These are phyloP conservation scores for Fusarium pilosicola DNA, from an alignment of 2,329 filamentous ascomycete species.

Conservation along the genomic window DNA sequence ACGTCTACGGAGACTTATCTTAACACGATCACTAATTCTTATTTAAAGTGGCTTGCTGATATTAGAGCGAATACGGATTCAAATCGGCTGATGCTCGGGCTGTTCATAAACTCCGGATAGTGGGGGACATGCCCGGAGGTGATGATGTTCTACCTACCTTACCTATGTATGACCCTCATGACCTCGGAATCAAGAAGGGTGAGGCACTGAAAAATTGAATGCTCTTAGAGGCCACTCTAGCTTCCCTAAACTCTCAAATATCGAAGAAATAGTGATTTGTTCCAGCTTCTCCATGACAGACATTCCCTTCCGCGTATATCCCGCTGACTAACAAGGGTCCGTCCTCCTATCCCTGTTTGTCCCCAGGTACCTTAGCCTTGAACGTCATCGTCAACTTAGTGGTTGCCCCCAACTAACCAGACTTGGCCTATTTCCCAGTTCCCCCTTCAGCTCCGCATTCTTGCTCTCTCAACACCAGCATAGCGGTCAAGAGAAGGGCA, in stretches of 20 bases:
- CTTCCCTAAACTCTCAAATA: background rate
- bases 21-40: background rate
- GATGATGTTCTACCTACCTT: background rate
- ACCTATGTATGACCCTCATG: constrained; percentile 19
- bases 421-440: constrained; percentile 28
- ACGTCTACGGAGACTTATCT: background rate
- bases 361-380: constrained; percentile 13
- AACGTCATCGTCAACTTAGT: constrained; percentile 37
- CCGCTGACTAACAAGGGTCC: constrained; percentile 36
- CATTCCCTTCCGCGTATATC: background rate
- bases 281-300: background rate
- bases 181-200: background rate
- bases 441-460: constrained; percentile 9
- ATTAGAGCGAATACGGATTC: constrained; percentile 24
- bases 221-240: background rate
- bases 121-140: constrained; percentile 15
- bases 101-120: constrained; percentile 23
- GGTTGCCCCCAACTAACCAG: constrained; percentile 27
- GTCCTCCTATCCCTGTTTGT: constrained; percentile 13
- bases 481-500: constrained; percentile 5
- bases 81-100: constrained; percentile 39
- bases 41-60: constrained; percentile 9
- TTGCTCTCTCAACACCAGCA: constrained; percentile 10
- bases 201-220: background rate
- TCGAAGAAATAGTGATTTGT: background rate